Conservation (phyloP, 2,329 filamentous ascomycete species). For the Pyricularia grisea region DNA sequence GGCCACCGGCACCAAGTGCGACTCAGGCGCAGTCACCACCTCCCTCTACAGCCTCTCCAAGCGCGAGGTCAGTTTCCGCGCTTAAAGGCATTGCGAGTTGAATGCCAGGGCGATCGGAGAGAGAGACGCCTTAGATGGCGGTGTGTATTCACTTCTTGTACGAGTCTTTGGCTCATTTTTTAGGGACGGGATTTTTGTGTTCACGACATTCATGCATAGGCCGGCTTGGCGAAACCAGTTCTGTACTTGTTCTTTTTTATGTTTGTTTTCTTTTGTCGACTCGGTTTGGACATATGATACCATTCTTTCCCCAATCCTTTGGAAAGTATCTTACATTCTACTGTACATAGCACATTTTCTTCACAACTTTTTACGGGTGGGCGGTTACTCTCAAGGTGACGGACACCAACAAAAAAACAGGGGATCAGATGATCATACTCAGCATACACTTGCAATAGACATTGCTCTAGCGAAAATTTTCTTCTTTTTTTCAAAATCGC, state of each 20-base stretch:
- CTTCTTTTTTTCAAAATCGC: neutral
- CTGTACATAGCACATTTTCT: neutral
- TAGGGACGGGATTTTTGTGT: neutral
- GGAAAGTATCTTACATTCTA: neutral
- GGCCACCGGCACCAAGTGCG: slow-evolving; percentile 36
- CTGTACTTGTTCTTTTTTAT: neutral
- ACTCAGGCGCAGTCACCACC: slow-evolving; percentile 18
- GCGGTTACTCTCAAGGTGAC: neutral
- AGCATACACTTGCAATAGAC: neutral
- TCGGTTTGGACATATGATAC: neutral
- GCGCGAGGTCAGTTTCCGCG: neutral
- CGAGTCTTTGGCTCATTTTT: neutral
- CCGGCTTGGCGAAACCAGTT: neutral
- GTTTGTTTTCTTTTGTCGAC: neutral
- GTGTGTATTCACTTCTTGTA: neutral
- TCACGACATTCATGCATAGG: neutral
- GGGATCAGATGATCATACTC: neutral
- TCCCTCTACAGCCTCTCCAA: neutral
- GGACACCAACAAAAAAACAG: neutral
- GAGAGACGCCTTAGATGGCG: neutral
- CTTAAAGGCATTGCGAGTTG: neutral
- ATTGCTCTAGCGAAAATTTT: neutral
- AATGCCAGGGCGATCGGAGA: neutral
- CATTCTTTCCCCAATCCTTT: neutral
- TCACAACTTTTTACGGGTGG: neutral